Evolutionary conservation across 2,329 filamentous ascomycete species (phyloP), one percentile per base, ranked within the genome.

Genomic region (Akanthomyces dipterigenus): DNA sequence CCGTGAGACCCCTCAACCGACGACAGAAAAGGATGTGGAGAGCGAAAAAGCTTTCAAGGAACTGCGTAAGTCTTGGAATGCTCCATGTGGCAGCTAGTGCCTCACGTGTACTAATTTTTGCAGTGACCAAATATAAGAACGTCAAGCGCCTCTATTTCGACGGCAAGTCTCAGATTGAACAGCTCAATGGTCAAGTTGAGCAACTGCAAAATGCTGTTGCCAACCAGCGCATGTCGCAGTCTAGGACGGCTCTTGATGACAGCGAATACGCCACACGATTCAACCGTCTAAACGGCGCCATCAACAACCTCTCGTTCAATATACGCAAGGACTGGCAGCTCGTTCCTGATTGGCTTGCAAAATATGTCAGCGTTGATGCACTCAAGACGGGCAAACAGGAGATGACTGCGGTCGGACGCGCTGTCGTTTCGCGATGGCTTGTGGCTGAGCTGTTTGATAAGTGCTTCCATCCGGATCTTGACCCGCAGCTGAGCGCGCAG

Each of bases 81-180:
- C 50, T 18, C 54, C 61, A 65, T 31, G 66, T 64, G 56, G 4
- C 49, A 49, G 49, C 62, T 36, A 45, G 59, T 24, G 69, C 76
- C 24, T 70, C 73, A 65, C 73, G 73, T 63, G 70, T 76, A 78
- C 67, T 77, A 76, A 69, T 69, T 42, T 60, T 24, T 16, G 42
- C 65, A 96, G 93, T 95, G 70, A 86, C 86, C 67, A 99, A 99
- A 78, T 99, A 99, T 73, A 96, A 96, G 73, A 96, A 97, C 72
- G 93, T 99, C 62, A 99, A 99, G 79, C 88, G 92, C 61, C 90
- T 97, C 69, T 99, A 97, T 73, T 98, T 98, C 73, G 95, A 98
- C 65, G 92, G 93, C 70, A 95, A 96, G 71, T 83, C 87, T 18
- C 93, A 97, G 75, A 93, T 98, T 59, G 93, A 97, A 70, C 86